Conservation (phyloP, 305 asterid species). For the Fraxinus ornus region DNA sequence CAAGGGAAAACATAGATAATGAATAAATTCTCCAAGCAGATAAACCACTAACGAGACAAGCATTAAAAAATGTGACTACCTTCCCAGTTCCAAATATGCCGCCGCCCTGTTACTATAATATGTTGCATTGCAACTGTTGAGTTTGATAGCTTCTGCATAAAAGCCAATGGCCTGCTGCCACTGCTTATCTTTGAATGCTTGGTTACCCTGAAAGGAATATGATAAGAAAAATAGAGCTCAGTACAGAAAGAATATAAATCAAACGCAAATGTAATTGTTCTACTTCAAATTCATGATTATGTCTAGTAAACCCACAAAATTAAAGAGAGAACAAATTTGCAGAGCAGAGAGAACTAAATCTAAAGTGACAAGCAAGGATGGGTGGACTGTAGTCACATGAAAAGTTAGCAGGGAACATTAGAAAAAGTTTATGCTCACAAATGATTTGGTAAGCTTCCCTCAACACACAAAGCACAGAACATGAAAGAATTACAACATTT, state of each 20-base stretch:
- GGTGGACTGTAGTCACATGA: neutral
- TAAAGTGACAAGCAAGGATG: slow-evolving; percentile 8
- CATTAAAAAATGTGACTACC: slow-evolving; percentile 36
- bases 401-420: neutral
- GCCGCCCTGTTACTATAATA: slow-evolving; percentile 93
- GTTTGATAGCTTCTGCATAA: slow-evolving; percentile 91
- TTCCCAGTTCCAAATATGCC: slow-evolving; percentile 74
- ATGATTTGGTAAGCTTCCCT: neutral
- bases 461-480: slow-evolving; percentile 9
- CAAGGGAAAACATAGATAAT: neutral
- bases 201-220: slow-evolving; percentile 62
- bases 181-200: slow-evolving; percentile 84
- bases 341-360: slow-evolving; percentile 5
- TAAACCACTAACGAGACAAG: neutral
- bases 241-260: neutral
- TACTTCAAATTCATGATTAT: slow-evolving; percentile 1
- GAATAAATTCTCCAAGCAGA: slow-evolving; percentile 16
- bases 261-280: slow-evolving; percentile 11
- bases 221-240: neutral
- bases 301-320: slow-evolving; percentile 8
- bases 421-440: neutral
- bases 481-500: neutral
- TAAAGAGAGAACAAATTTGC: neutral
- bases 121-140: slow-evolving; percentile 73
- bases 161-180: slow-evolving; percentile 84